These are phyloP conservation scores for Rutstroemia sp. DNA, from an alignment of 2,329 filamentous ascomycete genomes.

Conservation along the genomic window DNA sequence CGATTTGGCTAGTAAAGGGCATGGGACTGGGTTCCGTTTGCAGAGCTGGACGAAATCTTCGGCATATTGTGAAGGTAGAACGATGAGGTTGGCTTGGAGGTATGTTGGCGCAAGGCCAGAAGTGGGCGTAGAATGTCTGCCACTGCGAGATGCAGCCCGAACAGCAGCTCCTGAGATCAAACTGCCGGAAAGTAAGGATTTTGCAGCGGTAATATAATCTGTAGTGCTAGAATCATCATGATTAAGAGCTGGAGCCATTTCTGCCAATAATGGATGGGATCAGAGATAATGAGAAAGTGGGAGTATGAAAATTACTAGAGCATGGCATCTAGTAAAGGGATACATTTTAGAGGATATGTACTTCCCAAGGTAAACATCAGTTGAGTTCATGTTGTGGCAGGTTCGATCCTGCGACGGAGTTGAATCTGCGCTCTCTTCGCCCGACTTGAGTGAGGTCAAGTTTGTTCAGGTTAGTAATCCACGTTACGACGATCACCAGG, in stretches of 20 bases:
- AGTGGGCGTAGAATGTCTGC: not conserved
- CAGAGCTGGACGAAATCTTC: slow-evolving; percentile 1
- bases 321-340: too few species aligned
- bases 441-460: too few species aligned
- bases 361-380: too few species aligned
- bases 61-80: slow-evolving; percentile 4
- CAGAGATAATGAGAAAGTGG: not conserved
- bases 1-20: slow-evolving; percentile 14
- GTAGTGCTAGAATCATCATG: not conserved
- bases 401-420: too few species aligned
- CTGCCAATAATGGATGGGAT: not conserved
- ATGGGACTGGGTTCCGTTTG: slow-evolving; percentile 4
- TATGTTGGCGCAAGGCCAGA: slow-evolving; percentile 3
- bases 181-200: slow-evolving; percentile 31
- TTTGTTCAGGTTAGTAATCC: too few species aligned
- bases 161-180: not conserved
- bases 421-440: too few species aligned
- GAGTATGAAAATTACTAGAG: not conserved
- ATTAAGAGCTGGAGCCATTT: not conserved
- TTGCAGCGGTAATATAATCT: slow-evolving; percentile 51
- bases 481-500: too few species aligned
- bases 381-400: too few species aligned
- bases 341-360: too few species aligned
- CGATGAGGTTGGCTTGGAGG: slow-evolving; percentile 5
- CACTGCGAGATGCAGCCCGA: not conserved